phyloP scores from a whole-genome alignment of 805 yeast genomes.

The Metschnikowia koreensis region DNA sequence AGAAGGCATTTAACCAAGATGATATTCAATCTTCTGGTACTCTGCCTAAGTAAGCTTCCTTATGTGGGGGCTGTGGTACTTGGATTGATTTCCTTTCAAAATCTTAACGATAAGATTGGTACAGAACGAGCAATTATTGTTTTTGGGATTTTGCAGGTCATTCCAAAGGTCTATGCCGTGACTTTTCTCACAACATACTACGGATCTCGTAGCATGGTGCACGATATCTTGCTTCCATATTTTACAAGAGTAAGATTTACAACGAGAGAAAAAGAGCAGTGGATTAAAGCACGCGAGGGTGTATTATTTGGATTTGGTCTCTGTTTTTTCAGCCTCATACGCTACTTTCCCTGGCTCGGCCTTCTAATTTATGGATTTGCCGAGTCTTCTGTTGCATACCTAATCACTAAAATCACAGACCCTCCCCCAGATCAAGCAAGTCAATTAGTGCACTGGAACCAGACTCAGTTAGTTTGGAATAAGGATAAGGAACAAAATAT shows the following conservation, averaged over 20 bases:
- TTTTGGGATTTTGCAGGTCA: conserved; percentile 31
- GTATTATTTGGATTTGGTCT: conserved; percentile 56
- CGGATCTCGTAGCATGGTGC: conserved; percentile 45
- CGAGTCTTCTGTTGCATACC: conserved; percentile 51
- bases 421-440: conserved; percentile 33
- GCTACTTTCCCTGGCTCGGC: conserved; percentile 44
- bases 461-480: conserved; percentile 33
- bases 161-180: conserved; percentile 36
- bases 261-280: conserved; percentile 40
- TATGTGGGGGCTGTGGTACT: conserved; percentile 41
- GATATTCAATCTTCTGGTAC: conserved; percentile 30
- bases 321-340: conserved; percentile 42
- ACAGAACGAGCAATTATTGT: conserved; percentile 41
- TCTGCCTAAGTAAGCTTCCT: conserved; percentile 39
- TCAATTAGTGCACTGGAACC: conserved; percentile 30
- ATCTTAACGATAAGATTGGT: conserved; percentile 46
- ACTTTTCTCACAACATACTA: conserved; percentile 43
- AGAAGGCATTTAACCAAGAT: conserved; percentile 18
- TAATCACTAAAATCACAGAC: conserved; percentile 53
- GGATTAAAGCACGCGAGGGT: conserved; percentile 56
- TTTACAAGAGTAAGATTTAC: conserved; percentile 47
- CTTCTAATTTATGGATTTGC: conserved; percentile 52
- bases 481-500: conserved; percentile 20
- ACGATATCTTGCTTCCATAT: conserved; percentile 51
- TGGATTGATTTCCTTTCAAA: conserved; percentile 43